phyloP scores from a whole-genome alignment of 257 asterid species.

The Solanum gandarillasii region DNA sequence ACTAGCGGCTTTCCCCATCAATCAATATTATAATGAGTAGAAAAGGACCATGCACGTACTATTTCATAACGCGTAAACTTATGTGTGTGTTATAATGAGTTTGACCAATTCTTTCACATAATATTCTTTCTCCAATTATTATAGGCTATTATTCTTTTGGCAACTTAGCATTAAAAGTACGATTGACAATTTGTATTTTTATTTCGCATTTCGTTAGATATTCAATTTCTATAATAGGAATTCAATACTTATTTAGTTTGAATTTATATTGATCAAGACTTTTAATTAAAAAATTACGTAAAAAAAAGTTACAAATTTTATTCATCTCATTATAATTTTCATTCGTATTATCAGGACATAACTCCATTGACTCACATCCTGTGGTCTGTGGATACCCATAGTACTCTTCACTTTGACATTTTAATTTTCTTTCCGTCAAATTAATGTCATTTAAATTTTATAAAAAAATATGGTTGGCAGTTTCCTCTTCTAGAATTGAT shows the following conservation, averaged over 20 bases:
- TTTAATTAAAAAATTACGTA: accelerated
- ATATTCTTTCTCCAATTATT: not conserved
- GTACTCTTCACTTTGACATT: not conserved
- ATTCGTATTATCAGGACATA: not conserved
- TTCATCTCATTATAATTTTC: too few relatives aligned
- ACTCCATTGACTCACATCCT: not conserved
- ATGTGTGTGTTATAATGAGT: not conserved
- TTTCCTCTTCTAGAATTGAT: not conserved
- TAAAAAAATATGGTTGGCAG: not conserved
- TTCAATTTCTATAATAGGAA: too few relatives aligned
- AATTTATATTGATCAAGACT: not conserved
- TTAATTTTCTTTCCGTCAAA: not conserved
- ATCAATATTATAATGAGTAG: not conserved
- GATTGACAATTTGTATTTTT: not conserved
- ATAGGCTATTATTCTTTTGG: not conserved
- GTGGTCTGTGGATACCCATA: not conserved
- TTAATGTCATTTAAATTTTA: not conserved
- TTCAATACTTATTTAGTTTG: not conserved
- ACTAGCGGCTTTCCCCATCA: not conserved
- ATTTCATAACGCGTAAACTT: not conserved
- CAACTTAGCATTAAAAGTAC: not conserved
- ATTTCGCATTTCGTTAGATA: not conserved
- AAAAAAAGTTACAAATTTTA: too few relatives aligned
- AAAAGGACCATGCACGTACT: not conserved
- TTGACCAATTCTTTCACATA: not conserved